phyloP scores from a whole-genome alignment of 345 rosid genomes.

The Orychophragmus violaceus region DNA sequence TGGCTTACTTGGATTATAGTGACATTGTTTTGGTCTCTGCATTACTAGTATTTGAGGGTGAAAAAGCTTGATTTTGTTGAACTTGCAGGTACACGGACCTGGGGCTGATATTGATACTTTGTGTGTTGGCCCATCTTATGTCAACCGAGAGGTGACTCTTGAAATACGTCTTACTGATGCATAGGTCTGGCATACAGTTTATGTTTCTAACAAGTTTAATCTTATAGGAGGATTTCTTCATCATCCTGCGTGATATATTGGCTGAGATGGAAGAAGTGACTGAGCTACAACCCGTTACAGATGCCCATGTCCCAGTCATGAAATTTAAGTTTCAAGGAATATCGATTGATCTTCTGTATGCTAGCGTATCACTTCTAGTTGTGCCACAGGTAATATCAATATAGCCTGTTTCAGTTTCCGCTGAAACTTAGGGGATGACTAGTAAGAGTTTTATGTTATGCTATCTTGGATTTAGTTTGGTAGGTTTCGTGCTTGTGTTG shows the following conservation, averaged over 20 bases:
- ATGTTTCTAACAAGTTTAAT: constrained; percentile 2
- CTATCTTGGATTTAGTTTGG: not conserved
- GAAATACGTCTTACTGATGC: not conserved
- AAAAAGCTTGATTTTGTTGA: not conserved
- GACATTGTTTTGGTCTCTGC: no score
- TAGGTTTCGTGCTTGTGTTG: not conserved
- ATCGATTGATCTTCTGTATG: constrained; percentile 89
- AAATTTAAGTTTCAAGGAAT: constrained; percentile 83
- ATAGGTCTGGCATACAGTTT: constrained; percentile 13
- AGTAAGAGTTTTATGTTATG: not conserved
- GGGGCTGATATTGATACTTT: constrained; percentile 64
- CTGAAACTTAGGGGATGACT: not conserved
- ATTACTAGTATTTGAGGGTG: not conserved
- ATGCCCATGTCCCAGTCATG: constrained; percentile 96
- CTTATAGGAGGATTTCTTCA: constrained; percentile 78
- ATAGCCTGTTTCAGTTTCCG: not conserved
- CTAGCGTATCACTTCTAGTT: constrained; percentile 66
- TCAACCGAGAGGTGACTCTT: constrained; percentile 60
- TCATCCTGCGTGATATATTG: constrained; percentile 52
- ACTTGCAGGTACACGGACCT: constrained; percentile 72
- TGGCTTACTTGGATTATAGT: not conserved
- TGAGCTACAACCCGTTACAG: constrained; percentile 86
- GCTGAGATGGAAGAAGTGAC: constrained; percentile 75
- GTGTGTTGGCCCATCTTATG: constrained; percentile 92
- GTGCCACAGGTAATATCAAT: constrained; percentile 67